Conservation (phyloP, 306 rosid species). For the Cucumis melo region DNA sequence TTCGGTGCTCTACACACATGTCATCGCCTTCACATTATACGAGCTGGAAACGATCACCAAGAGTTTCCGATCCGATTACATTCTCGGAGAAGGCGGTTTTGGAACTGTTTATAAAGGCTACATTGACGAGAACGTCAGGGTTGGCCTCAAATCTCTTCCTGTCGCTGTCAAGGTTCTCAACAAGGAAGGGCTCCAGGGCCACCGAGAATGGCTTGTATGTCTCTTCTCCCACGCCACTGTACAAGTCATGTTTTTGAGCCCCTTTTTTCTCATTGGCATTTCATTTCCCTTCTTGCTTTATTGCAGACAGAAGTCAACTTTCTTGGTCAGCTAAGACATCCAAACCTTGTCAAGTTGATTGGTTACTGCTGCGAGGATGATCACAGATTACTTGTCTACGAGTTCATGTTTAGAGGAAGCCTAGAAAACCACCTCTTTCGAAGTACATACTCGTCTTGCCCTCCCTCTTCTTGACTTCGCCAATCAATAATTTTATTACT, state of each 20-base stretch:
- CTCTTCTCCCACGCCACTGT: background rate
- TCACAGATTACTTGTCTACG: slow-evolving; percentile 88
- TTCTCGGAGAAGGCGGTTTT: slow-evolving; percentile 95
- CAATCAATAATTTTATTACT: background rate
- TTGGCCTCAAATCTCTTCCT: slow-evolving; percentile 89
- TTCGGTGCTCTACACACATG: slow-evolving; percentile 72
- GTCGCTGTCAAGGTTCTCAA: slow-evolving; percentile 95
- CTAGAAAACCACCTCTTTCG: slow-evolving; percentile 90
- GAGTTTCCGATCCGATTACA: slow-evolving; percentile 88
- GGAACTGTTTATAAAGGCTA: slow-evolving; percentile 97
- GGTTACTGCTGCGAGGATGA: slow-evolving; percentile 99
- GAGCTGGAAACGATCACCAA: slow-evolving; percentile 95
- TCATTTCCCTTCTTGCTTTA: background rate
- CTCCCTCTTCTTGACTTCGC: background rate
- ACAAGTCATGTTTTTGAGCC: background rate
- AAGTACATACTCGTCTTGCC: slow-evolving; percentile 36
- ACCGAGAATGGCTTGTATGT: slow-evolving; percentile 93
- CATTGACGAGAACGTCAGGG: slow-evolving; percentile 92
- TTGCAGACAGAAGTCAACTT: slow-evolving; percentile 91
- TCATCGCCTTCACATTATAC: slow-evolving; percentile 79
- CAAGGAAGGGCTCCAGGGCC: slow-evolving; percentile 96
- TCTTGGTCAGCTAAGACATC: slow-evolving; percentile 93
- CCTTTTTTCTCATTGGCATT: background rate
- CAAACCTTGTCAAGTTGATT: slow-evolving; percentile 90
- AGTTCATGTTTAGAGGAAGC: slow-evolving; percentile 98